phyloP scores from a whole-genome alignment of 345 rosid species.

The Eucalyptus erythrocorys region DNA sequence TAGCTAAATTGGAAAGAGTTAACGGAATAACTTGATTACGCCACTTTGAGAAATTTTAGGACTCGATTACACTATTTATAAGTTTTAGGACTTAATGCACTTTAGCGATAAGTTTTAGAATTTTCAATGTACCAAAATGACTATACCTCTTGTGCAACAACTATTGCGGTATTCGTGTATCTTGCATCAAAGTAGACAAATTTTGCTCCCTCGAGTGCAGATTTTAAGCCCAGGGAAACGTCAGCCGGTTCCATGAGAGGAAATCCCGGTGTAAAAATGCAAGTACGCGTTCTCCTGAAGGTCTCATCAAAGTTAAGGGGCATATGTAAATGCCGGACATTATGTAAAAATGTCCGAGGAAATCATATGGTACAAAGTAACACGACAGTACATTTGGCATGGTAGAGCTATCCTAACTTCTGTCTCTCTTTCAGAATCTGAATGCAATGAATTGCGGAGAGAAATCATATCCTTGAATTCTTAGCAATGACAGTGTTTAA shows the following conservation, averaged over 20 bases:
- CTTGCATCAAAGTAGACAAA: constrained; percentile 66
- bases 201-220: constrained; percentile 50
- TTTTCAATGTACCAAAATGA: background rate
- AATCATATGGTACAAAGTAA: background rate
- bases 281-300: constrained; percentile 84
- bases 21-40: rapidly evolving
- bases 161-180: constrained; percentile 47
- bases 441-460: background rate
- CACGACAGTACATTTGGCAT: background rate
- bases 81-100: rapidly evolving
- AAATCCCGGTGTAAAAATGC: constrained; percentile 77
- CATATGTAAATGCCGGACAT: background rate
- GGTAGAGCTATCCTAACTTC: background rate
- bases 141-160: constrained; percentile 65
- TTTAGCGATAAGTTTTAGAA: no score
- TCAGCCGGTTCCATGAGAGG: constrained; percentile 61
- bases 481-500: background rate
- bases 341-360: background rate
- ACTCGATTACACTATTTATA: no score
- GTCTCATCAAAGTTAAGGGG: background rate
- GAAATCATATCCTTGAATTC: background rate
- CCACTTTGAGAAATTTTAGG: rapidly evolving
- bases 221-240: constrained; percentile 30
- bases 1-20: no score
- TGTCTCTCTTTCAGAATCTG: background rate